Conservation (phyloP, 2,329 filamentous ascomycete genomes). For the Curvularia sp. region DNA sequence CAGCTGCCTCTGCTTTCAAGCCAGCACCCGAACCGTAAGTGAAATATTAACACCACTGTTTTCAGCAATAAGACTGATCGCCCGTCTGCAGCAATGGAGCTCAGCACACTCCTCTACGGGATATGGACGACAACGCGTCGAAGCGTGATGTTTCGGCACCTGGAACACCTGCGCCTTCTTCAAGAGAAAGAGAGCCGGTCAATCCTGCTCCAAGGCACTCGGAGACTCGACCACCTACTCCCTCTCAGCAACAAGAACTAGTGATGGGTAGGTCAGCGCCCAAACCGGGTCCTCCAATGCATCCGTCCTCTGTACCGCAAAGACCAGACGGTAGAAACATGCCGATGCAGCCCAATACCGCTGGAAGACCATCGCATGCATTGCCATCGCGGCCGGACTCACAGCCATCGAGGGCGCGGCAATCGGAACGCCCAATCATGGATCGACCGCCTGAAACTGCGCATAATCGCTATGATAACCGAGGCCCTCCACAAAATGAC, state of each 20-base stretch:
- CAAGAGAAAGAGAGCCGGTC: constrained; percentile 32
- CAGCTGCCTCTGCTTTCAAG: constrained; percentile 71
- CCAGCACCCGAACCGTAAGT: constrained; percentile 53
- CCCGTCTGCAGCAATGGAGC: constrained; percentile 43
- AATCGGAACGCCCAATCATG: constrained; percentile 38
- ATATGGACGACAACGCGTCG: constrained; percentile 25
- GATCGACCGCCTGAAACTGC: constrained; percentile 40
- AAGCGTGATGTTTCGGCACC: constrained; percentile 24
- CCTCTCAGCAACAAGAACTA: constrained; percentile 28
- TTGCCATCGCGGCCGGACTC: constrained; percentile 68
- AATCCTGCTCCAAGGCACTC: constrained; percentile 20
- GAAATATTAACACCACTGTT: neutral
- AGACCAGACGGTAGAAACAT: constrained; percentile 46
- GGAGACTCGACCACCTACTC: constrained; percentile 20
- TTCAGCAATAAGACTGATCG: constrained; percentile 19
- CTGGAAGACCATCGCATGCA: constrained; percentile 47
- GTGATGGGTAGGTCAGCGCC: constrained; percentile 10
- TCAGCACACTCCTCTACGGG: constrained; percentile 30
- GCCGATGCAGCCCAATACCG: constrained; percentile 33
- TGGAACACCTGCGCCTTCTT: constrained; percentile 17
- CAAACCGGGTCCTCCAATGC: constrained; percentile 27
- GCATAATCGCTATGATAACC: constrained; percentile 45
- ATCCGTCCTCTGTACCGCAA: constrained; percentile 32
- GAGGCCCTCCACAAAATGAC: constrained; percentile 44
- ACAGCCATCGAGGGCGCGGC: constrained; percentile 57